Base-by-base conservation (phyloP, 805 yeast genomes). In the Kuraishia borneana region DNA sequence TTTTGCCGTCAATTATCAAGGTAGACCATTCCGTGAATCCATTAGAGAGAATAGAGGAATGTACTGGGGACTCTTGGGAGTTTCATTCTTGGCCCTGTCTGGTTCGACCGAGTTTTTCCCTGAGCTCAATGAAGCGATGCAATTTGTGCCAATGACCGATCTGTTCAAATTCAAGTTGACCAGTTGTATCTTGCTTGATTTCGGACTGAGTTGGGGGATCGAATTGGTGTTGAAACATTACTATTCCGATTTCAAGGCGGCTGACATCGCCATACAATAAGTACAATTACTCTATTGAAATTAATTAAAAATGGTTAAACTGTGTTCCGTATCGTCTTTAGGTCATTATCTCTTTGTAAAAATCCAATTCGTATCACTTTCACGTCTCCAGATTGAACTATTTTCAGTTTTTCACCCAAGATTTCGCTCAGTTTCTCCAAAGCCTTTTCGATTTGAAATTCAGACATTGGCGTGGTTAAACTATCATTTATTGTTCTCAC, bases 1-100 rank as follows among this genome's bases (percentile, higher is more conserved):
- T 0, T 92, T 88, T 65, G 96, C 96, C 16, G 96, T 92, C 38
- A 92, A 92, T 62, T 92, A 92, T 60, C 95, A 85, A 63, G 98
- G 98, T 36, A 77, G 82, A 46, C 98, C 98, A 36, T 92, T 92
- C 65, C 80, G 94, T 56, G 95, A 92, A 61, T 75, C 84, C 37
- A 81, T 92, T 47, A 67, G 65, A 35, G 95, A 82, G 56, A 92
- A 92, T 62, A 83, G 79, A 60, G 97, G 96, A 44, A 92, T 92
- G 97, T 89, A 81, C 62, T 89, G 84, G 47, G 98, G 98, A 18
- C 68, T 92, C 37, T 53, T 89, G 25, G 95, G 95, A 44, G 96
- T 89, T 44, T 81, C 94, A 18, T 84, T 72, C 27, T 68, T 92
- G 48, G 94, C 96, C 2, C 58, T 92, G 37, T 70, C 89, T 8